These are phyloP conservation scores for Dendrobium nobile DNA, from an alignment of 106 monocot genomes.

Conservation along the genomic window DNA sequence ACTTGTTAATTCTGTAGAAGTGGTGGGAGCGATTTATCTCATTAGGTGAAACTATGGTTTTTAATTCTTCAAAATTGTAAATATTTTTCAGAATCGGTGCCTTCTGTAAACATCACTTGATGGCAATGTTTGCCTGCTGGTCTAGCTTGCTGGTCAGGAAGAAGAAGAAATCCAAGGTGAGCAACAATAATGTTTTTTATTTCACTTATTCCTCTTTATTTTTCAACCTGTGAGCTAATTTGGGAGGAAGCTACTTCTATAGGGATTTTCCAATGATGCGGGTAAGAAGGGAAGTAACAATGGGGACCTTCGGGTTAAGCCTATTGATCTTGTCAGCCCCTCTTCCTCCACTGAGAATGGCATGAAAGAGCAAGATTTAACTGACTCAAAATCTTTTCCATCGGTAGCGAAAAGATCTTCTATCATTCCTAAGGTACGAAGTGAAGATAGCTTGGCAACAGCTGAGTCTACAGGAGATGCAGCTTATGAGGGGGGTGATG, in stretches of 20 bases:
- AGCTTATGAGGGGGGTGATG: constrained; percentile 54
- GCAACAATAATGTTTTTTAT: not conserved
- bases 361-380: not conserved
- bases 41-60: not conserved
- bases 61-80: not conserved
- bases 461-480: constrained; percentile 12
- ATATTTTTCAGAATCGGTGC: not conserved
- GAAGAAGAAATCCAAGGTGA: constrained; percentile 42
- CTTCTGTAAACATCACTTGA: not conserved
- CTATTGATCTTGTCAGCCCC: constrained; percentile 17
- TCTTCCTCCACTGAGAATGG: constrained; percentile 1
- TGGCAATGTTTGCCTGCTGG: constrained; percentile 60
- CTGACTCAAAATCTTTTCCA: not conserved
- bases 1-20: no score
- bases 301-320: constrained; percentile 17
- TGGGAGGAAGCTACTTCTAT: not conserved
- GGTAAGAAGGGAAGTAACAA: constrained; percentile 4
- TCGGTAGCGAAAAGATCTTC: not conserved
- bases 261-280: constrained; percentile 22
- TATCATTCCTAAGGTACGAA: constrained; percentile 1
- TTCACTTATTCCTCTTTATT: not conserved
- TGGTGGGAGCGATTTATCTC: no score
- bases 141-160: constrained; percentile 33
- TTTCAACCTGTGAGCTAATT: not conserved
- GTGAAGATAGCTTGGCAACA: constrained; percentile 8